Evolutionary conservation across 768 basidiomycete species (phyloP).

Genomic region (Stropharia rugosoannulata): DNA sequence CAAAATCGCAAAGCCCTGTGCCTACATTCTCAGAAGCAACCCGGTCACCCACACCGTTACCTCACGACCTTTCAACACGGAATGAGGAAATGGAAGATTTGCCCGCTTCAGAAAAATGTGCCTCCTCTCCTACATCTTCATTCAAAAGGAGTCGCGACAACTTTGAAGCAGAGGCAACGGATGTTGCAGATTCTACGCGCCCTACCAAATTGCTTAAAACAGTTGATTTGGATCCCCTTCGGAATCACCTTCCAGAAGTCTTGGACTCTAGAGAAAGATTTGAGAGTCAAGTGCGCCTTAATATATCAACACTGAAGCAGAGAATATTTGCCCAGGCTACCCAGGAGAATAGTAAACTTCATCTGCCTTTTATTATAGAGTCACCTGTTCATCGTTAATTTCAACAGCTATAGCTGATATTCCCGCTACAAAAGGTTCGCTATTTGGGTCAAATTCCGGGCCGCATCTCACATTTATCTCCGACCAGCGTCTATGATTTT

Average conservation of each 20-base stretch:
- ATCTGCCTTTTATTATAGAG: not conserved
- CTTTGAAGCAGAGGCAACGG: conserved; percentile 15
- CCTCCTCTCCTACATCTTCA: not conserved
- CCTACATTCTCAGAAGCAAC: conserved; percentile 3
- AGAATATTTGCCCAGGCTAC: conserved; percentile 30
- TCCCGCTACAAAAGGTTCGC: conserved; percentile 26
- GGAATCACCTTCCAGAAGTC: conserved; percentile 35
- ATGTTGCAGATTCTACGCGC: conserved; percentile 15
- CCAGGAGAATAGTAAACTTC: conserved; percentile 34
- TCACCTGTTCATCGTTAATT: not conserved
- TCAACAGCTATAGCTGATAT: conserved; percentile 33
- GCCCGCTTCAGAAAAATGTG: not conserved
- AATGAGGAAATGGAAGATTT: not conserved
- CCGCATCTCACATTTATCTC: not conserved
- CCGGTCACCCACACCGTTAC: not conserved
- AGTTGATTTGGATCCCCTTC: conserved; percentile 23
- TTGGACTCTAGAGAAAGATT: conserved; percentile 22
- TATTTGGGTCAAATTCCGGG: not conserved
- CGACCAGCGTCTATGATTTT: conserved; percentile 25
- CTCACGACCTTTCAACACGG: not conserved
- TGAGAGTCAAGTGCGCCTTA: conserved; percentile 14
- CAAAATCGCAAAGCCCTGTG: conserved; percentile 17
- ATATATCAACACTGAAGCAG: conserved; percentile 19
- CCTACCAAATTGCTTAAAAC: conserved; percentile 21
- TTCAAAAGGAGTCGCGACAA: conserved; percentile 20